Conservation (phyloP, 371 early-diverging fungal genomes). For the Entomophthora muscae region DNA sequence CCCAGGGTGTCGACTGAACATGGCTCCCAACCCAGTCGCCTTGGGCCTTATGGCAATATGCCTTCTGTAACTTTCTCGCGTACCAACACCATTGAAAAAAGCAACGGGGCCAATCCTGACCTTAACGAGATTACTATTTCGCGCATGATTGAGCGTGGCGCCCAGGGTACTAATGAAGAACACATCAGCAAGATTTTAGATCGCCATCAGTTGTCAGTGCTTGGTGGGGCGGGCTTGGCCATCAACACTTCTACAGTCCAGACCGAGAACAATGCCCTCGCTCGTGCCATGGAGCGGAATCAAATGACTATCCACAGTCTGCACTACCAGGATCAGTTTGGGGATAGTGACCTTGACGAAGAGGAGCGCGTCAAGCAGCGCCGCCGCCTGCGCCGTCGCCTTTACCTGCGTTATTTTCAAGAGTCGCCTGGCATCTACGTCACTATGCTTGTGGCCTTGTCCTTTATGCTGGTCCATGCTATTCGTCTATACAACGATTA, state of each 20-base stretch:
- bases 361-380: constrained; percentile 9
- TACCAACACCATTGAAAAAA: constrained; percentile 20
- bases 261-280: constrained; percentile 21
- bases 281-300: constrained; percentile 41
- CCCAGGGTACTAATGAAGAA: not conserved
- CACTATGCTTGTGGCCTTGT: constrained; percentile 16
- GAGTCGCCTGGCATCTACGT: constrained; percentile 20
- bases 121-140: constrained; percentile 45
- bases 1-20: not conserved
- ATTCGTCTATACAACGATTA: constrained; percentile 17
- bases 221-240: constrained; percentile 18
- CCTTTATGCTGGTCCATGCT: constrained; percentile 24
- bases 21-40: not conserved
- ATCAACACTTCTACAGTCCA: constrained; percentile 7
- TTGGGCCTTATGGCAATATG: constrained; percentile 2
- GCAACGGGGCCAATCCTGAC: constrained; percentile 22
- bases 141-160: constrained; percentile 31
- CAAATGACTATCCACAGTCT: constrained; percentile 46
- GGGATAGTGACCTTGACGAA: not conserved
- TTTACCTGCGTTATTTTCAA: constrained; percentile 13
- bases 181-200: not conserved
- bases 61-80: constrained; percentile 13
- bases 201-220: constrained; percentile 28
- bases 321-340: constrained; percentile 14
- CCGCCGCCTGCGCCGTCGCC: constrained; percentile 10